Evolutionary conservation across 1,139 yeast genomes (phyloP), one percentile per base, ranked within the genome.

Genomic region (Magnusiomyces suaveolens): DNA sequence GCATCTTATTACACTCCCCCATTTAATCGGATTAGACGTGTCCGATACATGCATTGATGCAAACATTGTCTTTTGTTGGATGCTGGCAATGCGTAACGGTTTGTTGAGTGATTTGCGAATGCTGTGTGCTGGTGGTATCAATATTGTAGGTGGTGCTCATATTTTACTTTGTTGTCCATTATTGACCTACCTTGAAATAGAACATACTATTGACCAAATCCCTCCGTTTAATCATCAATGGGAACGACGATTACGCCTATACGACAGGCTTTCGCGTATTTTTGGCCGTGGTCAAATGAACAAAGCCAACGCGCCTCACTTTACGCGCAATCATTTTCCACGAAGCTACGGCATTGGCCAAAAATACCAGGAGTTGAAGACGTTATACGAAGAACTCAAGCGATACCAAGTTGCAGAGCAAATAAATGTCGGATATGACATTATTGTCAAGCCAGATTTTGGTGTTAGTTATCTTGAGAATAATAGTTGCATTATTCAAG

Each of bases 1-100:
- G 14, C 50, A 47, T 3, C 6, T 47, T 2, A 36, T 47, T 2
- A 47, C 50, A 2, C 25, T 47, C 2, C 50, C 50, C 10, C 50
- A 47, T 23, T 25, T 47, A 3, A 36, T 47, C 14, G 50, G 43
- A 2, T 25, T 47, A 14, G 50, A 47, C 16, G 29, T 36, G 29
- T 33, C 50, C 32, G 43, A 21, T 18, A 23, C 38, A 20, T n/a
- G 29, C n/a, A 47, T 47, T 21, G 50, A 47, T 47, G 18, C 43
- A 2, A 47, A 47, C 29, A 47, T 47, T 21, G 2, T 47, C n/a
- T 47, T 47, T 33, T 47, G 50, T 43, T 47, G 50, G 50, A 47
- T 47, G 50, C n/a, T 47, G 25, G 50, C 50, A 20, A 47, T 47
- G 39, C 43, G 50, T 10, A 47, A 47, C 20, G 50, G 50, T 21